These are phyloP conservation scores for Aspergillus egyptiacus DNA, from an alignment of 495 filamentous ascomycete genomes.

Conservation along the genomic window DNA sequence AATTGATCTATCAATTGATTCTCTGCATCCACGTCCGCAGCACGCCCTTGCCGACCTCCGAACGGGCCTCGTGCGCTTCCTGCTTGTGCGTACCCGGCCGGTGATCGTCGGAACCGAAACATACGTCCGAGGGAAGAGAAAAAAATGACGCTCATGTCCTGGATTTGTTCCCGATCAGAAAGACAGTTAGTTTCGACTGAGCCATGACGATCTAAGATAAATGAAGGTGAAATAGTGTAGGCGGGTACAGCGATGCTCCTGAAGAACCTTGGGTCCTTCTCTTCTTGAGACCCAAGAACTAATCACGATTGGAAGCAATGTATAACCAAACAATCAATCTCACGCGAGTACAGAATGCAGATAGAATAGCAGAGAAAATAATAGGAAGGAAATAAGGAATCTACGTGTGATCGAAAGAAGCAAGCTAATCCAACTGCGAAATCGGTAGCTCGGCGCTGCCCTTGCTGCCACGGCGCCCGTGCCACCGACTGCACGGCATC, in stretches of 20 bases:
- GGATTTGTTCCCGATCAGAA: constrained; percentile 3
- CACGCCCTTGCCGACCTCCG: constrained; percentile 29
- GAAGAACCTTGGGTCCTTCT: too few species aligned
- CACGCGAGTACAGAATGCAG: background rate
- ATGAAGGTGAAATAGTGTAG: background rate
- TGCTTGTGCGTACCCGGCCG: constrained; percentile 51
- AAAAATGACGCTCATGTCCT: constrained; percentile 80
- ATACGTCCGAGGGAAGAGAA: constrained; percentile 69
- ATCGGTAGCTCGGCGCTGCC: constrained; percentile 24
- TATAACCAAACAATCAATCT: background rate
- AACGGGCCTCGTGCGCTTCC: constrained; percentile 29
- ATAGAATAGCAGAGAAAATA: background rate
- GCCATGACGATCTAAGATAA: background rate
- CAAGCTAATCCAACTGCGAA: constrained; percentile 36
- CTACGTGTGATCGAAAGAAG: constrained; percentile 16
- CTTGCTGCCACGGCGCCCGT: too few species aligned
- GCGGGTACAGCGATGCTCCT: too few species aligned
- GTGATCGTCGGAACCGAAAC: constrained; percentile 42
- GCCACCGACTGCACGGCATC: constrained; percentile 26
- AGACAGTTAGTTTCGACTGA: constrained; percentile 7
- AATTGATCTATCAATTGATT: constrained; percentile 93
- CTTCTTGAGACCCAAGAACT: background rate
- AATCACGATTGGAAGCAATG: background rate
- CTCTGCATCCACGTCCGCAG: constrained; percentile 63
- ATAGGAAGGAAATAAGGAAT: background rate